phyloP scores from a whole-genome alignment of 441 rosid genomes.

The Brassica hybrid region DNA sequence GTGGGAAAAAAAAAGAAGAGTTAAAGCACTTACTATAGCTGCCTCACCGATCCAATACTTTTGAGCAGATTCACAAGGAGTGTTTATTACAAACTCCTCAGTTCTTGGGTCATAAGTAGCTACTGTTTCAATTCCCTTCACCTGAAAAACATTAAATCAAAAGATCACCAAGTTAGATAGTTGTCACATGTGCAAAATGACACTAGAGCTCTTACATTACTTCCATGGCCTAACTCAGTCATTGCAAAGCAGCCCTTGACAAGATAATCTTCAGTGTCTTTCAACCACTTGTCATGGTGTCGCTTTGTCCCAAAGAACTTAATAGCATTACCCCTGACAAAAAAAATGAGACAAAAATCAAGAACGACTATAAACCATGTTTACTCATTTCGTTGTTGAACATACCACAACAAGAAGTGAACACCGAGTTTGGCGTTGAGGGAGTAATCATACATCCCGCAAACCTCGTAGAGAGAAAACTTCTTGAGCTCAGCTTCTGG shows the following conservation, averaged over 20 bases:
- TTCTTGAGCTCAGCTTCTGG: constrained; percentile 64
- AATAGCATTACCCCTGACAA: constrained; percentile 77
- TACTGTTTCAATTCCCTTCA: constrained; percentile 88
- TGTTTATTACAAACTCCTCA: constrained; percentile 81
- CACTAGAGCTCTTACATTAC: constrained; percentile 60
- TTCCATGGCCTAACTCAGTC: constrained; percentile 99
- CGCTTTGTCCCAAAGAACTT: constrained; percentile 79
- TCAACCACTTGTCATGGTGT: constrained; percentile 93
- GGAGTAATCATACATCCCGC: constrained; percentile 72
- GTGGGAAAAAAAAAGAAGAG: neutral
- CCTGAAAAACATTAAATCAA: constrained; percentile 48
- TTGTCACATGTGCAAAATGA: neutral
- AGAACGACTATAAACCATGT: neutral
- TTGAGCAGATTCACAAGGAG: constrained; percentile 98
- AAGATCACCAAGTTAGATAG: constrained; percentile 5
- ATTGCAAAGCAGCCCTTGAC: constrained; percentile 93
- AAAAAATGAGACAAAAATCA: no score
- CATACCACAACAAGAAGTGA: constrained; percentile 87
- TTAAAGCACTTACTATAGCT: constrained; percentile 59
- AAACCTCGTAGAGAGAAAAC: constrained; percentile 61
- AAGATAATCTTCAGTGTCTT: constrained; percentile 64
- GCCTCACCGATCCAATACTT: constrained; percentile 99
- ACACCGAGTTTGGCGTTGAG: constrained; percentile 69
- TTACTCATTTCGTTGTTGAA: neutral
- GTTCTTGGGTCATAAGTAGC: constrained; percentile 78